These are phyloP conservation scores for Tephrocybe rancida DNA, from an alignment of 768 basidiomycete genomes.

Conservation along the genomic window DNA sequence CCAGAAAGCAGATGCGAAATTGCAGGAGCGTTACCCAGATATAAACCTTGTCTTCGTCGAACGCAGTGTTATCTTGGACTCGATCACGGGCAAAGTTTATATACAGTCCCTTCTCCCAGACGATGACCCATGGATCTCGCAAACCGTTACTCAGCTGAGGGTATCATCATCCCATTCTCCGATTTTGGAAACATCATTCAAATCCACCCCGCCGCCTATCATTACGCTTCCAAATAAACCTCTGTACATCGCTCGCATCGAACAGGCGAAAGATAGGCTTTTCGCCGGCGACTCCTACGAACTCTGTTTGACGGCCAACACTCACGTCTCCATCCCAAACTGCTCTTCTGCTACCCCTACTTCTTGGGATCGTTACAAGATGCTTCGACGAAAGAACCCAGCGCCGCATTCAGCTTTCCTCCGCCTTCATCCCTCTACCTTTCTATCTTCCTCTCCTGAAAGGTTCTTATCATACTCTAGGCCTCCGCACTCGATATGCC, in stretches of 20 bases:
- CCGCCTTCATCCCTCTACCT: constrained; percentile 72
- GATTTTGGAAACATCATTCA: constrained; percentile 4
- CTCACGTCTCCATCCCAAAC: constrained; percentile 53
- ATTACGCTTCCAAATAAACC: constrained; percentile 59
- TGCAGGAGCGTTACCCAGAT: constrained; percentile 56
- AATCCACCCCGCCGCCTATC: constrained; percentile 13
- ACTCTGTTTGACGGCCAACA: constrained; percentile 83
- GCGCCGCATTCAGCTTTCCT: constrained; percentile 88
- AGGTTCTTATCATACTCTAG: constrained; percentile 85
- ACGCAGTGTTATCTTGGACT: constrained; percentile 74
- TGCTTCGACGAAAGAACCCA: constrained; percentile 75
- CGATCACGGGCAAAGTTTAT: constrained; percentile 46
- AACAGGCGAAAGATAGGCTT: constrained; percentile 70
- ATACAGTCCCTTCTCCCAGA: constrained; percentile 65
- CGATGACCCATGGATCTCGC: constrained; percentile 64
- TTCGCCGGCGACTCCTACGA: constrained; percentile 91
- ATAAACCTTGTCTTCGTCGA: constrained; percentile 79
- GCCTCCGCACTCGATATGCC: constrained; percentile 63
- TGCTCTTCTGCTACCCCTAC: constrained; percentile 33
- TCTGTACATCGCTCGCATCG: constrained; percentile 69
- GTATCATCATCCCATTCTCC: constrained; percentile 14
- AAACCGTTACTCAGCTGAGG: constrained; percentile 36
- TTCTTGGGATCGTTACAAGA: constrained; percentile 78
- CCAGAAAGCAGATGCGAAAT: constrained; percentile 21
- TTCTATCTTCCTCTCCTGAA: constrained; percentile 90